Evolutionary conservation across 2,329 filamentous ascomycete species (phyloP), one percentile per base, ranked within the genome.

Genomic region (Atkinsonella hypoxylon): DNA sequence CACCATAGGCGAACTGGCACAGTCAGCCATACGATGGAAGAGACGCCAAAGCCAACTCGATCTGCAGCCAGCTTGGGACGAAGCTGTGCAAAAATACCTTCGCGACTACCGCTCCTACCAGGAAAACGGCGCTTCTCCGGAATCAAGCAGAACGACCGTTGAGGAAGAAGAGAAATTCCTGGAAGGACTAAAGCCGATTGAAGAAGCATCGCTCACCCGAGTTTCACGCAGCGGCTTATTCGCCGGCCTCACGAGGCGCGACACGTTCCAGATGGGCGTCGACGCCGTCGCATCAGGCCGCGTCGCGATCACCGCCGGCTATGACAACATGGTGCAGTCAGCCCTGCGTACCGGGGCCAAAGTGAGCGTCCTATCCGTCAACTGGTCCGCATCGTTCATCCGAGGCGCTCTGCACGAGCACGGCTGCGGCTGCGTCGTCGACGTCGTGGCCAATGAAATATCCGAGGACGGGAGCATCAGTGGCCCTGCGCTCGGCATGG

Each of bases 321-420:
- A 77, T 46, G 39, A 45, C 1, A 62, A 66, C 0, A 43, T 72
- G 15, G 46, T 70, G 30, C 42, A 36, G 1, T 45, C 58, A 3
- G 63, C 62, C 4, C 36, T 43, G 3, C 55, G 52, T 0, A 61
- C 60, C 11, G 64, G 63, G 3, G 73, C 70, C 67, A 55, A 57
- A 0, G 63, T 73, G 26, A 67, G 66, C 42, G 60, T 79, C 15
- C 61, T 78, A 26, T 77, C 74, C 4, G 71, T 78, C 40, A 78
- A 76, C 56, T 77, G 74, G 74, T 76, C 73, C 9, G 54, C 59
- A 1, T 65, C 67, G 5, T 77, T 76, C 54, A 73, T 77, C 54
- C 58, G 64, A 26, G 74, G 74, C 43, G 71, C 67, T 7, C 61
- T 76, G 18, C 61, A 60, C 41, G 61, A 57, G 15, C 59, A 58